Evolutionary conservation across 768 basidiomycete genomes (phyloP).

Genomic region (Phanerodontia chrysosporium): DNA sequence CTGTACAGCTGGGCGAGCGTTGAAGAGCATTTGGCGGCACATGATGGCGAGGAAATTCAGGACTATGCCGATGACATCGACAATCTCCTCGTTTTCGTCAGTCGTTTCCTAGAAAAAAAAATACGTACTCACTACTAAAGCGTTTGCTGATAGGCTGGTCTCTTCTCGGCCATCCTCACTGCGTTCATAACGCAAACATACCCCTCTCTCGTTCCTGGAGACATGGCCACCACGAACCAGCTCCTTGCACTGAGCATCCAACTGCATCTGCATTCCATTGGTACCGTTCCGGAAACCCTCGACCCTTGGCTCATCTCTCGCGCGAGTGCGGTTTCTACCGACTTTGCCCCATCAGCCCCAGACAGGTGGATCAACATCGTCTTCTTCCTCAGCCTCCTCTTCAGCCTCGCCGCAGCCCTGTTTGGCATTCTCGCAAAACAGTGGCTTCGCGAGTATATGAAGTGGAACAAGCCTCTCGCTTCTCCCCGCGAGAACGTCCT

Average conservation of each 20-base stretch:
- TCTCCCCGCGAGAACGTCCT: background rate
- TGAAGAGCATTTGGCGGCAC: background rate
- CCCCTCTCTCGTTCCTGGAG: constrained; percentile 9
- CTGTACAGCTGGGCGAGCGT: constrained; percentile 1
- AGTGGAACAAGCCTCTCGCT: background rate
- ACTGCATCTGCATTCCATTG: background rate
- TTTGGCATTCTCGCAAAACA: constrained; percentile 4
- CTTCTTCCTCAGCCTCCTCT: constrained; percentile 3
- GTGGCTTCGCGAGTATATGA: constrained; percentile 7
- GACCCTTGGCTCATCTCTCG: background rate
- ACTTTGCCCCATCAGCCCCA: background rate
- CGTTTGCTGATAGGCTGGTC: constrained; percentile 15
- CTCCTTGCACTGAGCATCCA: background rate
- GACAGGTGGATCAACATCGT: constrained; percentile 4
- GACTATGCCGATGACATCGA: constrained; percentile 8
- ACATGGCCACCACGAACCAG: background rate
- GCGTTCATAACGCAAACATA: constrained; percentile 20
- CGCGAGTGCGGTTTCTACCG: background rate
- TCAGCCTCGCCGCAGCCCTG: constrained; percentile 1
- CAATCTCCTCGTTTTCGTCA: constrained; percentile 8
- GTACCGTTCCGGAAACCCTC: background rate
- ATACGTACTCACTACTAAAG: background rate
- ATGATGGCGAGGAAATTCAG: constrained; percentile 1
- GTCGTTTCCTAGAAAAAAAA: background rate
- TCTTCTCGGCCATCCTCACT: constrained; percentile 23